Percentiles rank a stretch among this genome's conserved stretches.
phyloP scores from a whole-genome alignment of 441 rosid genomes.

The Isatis lusitanica region DNA sequence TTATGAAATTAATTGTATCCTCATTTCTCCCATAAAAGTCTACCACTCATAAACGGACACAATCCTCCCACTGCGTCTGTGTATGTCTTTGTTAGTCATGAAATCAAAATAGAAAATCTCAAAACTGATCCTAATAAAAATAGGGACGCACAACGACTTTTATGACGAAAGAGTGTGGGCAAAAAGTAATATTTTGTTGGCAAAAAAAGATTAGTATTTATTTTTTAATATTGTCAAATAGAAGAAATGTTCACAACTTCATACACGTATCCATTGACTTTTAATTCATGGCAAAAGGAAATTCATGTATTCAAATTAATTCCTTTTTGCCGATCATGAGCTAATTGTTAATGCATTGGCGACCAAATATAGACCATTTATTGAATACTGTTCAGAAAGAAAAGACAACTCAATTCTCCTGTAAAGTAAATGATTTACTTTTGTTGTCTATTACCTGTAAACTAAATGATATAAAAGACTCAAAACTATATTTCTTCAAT shows the following conservation, averaged over 20 bases:
- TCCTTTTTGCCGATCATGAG: constrained; percentile 9
- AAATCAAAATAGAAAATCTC: background rate
- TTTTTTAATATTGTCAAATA: background rate
- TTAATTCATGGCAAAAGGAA: background rate
- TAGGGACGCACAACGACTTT: background rate
- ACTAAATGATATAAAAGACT: background rate
- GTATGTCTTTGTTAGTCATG: background rate
- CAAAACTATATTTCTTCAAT: background rate
- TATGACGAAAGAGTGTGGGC: background rate
- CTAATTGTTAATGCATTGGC: background rate
- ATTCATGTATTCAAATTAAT: background rate
- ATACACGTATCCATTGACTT: constrained; percentile 23
- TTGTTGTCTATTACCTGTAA: constrained; percentile 9
- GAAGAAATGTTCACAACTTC: background rate
- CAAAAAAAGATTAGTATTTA: background rate
- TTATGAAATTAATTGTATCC: background rate
- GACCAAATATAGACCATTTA: constrained; percentile 27
- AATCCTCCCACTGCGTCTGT: background rate
- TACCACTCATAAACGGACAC: background rate
- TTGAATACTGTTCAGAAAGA: constrained; percentile 5
- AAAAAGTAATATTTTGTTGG: background rate
- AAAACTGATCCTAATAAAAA: background rate
- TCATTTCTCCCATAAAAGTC: background rate
- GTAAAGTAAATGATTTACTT: constrained; percentile 8
- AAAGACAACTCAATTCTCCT: constrained; percentile 34